These are phyloP conservation scores for Dipteronia dyeriana DNA, from an alignment of 345 rosid species.

Conservation along the genomic window DNA sequence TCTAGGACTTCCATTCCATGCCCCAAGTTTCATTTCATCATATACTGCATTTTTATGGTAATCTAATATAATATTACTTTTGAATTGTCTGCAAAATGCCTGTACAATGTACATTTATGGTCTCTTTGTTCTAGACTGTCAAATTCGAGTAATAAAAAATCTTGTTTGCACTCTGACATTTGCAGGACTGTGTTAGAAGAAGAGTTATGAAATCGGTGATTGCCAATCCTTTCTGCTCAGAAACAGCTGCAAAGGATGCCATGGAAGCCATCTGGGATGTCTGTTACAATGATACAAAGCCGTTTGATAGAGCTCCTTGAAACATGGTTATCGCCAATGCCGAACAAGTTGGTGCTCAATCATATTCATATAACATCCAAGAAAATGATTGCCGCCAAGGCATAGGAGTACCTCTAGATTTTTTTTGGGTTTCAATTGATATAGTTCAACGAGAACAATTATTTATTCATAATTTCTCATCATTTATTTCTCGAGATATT, in stretches of 20 bases:
- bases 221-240: slow-evolving; percentile 79
- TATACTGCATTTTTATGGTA: too few species aligned
- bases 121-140: background rate
- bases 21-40: background rate
- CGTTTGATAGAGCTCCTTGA: slow-evolving; percentile 97
- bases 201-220: slow-evolving; percentile 74
- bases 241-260: slow-evolving; percentile 74
- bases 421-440: background rate
- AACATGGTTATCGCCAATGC: background rate
- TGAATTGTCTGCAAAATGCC: background rate
- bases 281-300: slow-evolving; percentile 92
- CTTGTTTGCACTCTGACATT: slow-evolving; percentile 14
- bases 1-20: background rate
- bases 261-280: slow-evolving; percentile 95
- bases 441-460: background rate
- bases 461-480: slow-evolving; percentile 6
- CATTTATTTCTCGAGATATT: background rate
- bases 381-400: background rate
- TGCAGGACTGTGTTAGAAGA: slow-evolving; percentile 90
- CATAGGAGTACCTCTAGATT: background rate
- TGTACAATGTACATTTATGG: background rate
- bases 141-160: background rate
- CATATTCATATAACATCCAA: background rate
- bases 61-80: background rate
- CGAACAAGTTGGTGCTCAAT: background rate